A percentile compares a stretch with the other conserved stretches of the same genome.
These are phyloP conservation scores for Solanum chmielewskii DNA, from an alignment of 257 asterid species.

Conservation along the genomic window DNA sequence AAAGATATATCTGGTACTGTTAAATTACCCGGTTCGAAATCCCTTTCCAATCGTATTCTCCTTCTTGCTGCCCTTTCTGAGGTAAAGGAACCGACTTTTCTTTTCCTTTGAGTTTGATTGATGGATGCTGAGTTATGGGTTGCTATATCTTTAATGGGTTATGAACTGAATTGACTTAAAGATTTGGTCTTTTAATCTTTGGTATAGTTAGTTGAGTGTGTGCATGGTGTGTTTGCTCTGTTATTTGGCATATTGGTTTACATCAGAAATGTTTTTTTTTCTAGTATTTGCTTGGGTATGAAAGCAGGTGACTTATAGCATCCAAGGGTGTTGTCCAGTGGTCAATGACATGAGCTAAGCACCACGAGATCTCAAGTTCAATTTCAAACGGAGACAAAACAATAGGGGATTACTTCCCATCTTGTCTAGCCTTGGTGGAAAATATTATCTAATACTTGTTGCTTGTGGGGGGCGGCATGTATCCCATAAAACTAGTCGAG, in stretches of 20 bases:
- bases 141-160: neutral
- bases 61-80: slow-evolving; percentile 96
- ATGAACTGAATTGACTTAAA: neutral
- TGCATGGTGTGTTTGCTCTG: neutral
- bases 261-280: neutral
- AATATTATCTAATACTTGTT: neutral
- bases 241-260: neutral
- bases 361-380: neutral
- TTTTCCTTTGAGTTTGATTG: neutral
- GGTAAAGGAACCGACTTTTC: slow-evolving; percentile 25
- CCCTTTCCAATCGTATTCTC: slow-evolving; percentile 90
- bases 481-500: neutral
- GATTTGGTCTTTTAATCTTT: neutral
- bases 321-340: neutral
- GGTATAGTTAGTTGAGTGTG: neutral
- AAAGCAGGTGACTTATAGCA: neutral
- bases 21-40: slow-evolving; percentile 94
- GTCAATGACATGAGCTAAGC: neutral
- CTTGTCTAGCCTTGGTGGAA: neutral
- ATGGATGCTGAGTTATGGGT: neutral
- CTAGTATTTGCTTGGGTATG: neutral
- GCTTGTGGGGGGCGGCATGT: neutral
- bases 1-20: slow-evolving; percentile 82
- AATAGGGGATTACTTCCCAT: neutral
- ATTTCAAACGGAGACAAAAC: neutral